These are phyloP conservation scores for Cercospora zeina DNA, from an alignment of 2,329 filamentous ascomycete genomes.

Conservation along the genomic window DNA sequence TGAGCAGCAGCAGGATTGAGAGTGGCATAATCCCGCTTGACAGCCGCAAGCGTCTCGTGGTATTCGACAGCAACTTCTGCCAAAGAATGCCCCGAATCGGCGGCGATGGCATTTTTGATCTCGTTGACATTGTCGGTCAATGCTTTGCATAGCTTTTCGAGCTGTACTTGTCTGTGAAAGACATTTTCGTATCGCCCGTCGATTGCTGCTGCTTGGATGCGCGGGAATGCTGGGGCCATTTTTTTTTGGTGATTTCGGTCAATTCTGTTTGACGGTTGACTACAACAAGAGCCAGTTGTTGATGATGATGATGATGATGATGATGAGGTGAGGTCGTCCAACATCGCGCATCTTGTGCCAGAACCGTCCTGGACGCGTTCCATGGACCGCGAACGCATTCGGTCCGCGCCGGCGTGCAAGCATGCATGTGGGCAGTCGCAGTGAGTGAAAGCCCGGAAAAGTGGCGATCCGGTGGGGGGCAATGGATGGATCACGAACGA, in stretches of 20 bases:
- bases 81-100: slow-evolving; percentile 42
- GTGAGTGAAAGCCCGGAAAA: background rate
- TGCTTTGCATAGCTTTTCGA: slow-evolving; percentile 47
- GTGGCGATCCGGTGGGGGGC: slow-evolving; percentile 4
- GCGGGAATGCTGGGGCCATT: slow-evolving; percentile 37
- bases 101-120: slow-evolving; percentile 46
- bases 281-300: background rate
- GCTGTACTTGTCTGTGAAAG: slow-evolving; percentile 51
- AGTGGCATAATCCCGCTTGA: slow-evolving; percentile 45
- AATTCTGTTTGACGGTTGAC: background rate
- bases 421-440: slow-evolving; percentile 8
- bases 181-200: slow-evolving; percentile 50
- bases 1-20: slow-evolving; percentile 45
- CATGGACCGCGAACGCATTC: background rate
- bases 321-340: slow-evolving; percentile 1
- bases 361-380: background rate
- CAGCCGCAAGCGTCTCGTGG: slow-evolving; percentile 43
- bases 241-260: background rate
- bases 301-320: too few species aligned
- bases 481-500: background rate
- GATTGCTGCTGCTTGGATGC: slow-evolving; percentile 46
- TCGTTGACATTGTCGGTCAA: slow-evolving; percentile 42
- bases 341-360: background rate
- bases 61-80: slow-evolving; percentile 48
- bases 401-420: background rate